Conservation (phyloP, 2,329 filamentous ascomycete genomes). For the Penicillium sp. region DNA sequence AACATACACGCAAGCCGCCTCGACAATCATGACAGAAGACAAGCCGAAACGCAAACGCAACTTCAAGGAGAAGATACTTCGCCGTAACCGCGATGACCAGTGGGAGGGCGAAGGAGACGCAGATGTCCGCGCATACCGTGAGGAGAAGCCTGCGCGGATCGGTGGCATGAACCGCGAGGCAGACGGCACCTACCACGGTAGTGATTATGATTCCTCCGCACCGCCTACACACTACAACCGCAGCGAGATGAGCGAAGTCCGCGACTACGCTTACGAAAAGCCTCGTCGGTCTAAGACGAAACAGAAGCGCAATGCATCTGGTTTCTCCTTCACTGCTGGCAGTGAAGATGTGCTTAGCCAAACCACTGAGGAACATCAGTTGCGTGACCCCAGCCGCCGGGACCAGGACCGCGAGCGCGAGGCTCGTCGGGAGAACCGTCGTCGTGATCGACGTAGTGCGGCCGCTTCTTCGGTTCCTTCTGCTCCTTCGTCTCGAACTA, state of each 20-base stretch:
- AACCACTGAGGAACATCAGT: conserved; percentile 36
- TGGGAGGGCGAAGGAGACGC: conserved; percentile 63
- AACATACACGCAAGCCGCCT: conserved; percentile 38
- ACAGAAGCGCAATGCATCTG: conserved; percentile 28
- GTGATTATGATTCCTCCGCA: conserved; percentile 64
- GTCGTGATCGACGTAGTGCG: conserved; percentile 30
- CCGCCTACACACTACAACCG: conserved; percentile 55
- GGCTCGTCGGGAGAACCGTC: conserved; percentile 28
- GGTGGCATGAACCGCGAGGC: conserved; percentile 82
- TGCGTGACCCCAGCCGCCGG: conserved; percentile 30
- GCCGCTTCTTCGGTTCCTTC: conserved; percentile 25
- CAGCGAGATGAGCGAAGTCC: conserved; percentile 50
- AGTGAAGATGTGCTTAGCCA: conserved; percentile 45
- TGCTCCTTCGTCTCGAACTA: conserved; percentile 32
- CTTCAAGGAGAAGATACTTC: conserved; percentile 41
- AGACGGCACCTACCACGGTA: conserved; percentile 82
- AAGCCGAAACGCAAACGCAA: conserved; percentile 30
- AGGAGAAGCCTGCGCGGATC: conserved; percentile 81
- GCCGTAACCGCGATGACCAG: conserved; percentile 46
- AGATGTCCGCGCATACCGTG: conserved; percentile 78
- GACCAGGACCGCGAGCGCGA: conserved; percentile 6
- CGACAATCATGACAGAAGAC: conserved; percentile 42
- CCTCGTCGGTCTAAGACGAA: conserved; percentile 18
- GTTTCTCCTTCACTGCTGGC: conserved; percentile 53
- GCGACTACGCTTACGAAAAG: conserved; percentile 40